phyloP scores from a whole-genome alignment of 2,329 filamentous ascomycete genomes.

The Thielaviopsis ethacetica region DNA sequence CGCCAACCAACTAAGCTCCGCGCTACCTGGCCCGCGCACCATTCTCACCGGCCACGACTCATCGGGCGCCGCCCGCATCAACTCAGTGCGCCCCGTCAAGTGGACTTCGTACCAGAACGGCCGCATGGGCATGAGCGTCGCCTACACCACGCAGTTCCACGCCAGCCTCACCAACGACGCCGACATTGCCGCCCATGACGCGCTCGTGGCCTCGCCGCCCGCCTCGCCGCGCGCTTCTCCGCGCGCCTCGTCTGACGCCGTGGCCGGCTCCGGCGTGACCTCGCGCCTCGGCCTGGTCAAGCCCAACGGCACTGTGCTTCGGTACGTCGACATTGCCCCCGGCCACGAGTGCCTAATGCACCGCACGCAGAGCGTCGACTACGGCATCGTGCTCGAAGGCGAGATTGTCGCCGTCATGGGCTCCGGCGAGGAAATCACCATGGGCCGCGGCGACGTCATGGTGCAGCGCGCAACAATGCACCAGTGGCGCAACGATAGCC shows the following conservation, averaged over 20 bases:
- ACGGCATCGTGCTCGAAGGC: conserved; percentile 37
- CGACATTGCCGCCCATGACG: conserved; percentile 24
- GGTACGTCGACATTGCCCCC: conserved; percentile 32
- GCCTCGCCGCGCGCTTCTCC: neutral
- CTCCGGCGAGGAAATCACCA: conserved; percentile 28
- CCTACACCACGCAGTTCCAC: conserved; percentile 27
- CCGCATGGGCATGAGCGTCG: conserved; percentile 23
- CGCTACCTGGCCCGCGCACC: conserved; percentile 9
- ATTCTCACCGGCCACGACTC: conserved; percentile 11
- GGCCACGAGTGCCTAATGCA: conserved; percentile 28
- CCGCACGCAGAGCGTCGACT: conserved; percentile 36
- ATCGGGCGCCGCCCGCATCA: conserved; percentile 12
- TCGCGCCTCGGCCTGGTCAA: conserved; percentile 16
- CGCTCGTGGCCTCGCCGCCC: conserved; percentile 18
- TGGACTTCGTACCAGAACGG: conserved; percentile 18
- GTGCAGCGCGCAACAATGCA: conserved; percentile 41
- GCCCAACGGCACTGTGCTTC: conserved; percentile 25
- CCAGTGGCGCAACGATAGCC: conserved; percentile 32
- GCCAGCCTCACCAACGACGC: conserved; percentile 23
- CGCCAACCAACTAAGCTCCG: conserved; percentile 4
- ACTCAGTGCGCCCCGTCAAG: conserved; percentile 12
- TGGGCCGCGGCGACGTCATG: conserved; percentile 36
- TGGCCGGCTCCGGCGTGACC: neutral
- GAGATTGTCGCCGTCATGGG: conserved; percentile 34
- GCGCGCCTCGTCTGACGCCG: neutral